Base-by-base conservation (phyloP, 768 basidiomycete species). In the Boletus rex-veris region DNA sequence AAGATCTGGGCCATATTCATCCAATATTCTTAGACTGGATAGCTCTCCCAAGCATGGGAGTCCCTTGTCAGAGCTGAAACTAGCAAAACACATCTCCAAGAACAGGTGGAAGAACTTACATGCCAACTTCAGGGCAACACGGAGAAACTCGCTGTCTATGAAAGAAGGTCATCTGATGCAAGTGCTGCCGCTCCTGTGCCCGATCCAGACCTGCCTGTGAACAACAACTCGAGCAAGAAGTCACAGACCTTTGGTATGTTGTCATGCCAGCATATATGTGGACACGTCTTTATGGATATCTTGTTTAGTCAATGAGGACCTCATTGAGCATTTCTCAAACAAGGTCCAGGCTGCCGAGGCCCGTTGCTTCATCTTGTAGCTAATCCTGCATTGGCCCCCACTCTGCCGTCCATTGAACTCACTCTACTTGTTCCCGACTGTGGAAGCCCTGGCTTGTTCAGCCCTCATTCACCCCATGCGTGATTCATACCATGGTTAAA, bases 81-180 rank as follows among this genome's bases (percentile, higher is more conserved):
- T 0, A 90, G 83, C 75, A 88, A 84, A 70, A 84, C 78, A 37
- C 87, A 92, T 63, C 77, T 92, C 7, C 85, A 91, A 66, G 83
- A 88, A 58, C 84, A 85, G 31, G 64, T 73, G 2, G 71, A 73
- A 44, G 70, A 74, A 11, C 65, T 79, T 19, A 64, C 67, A n/a
- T 72, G 75, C 21, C 85, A 88, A 57, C 68, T 90, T 6, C 83
- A 88, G 57, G 88, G 88, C 28, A 85, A 84, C 52, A 82, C 85
- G 43, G 92, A 93, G 76, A 94, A 93, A 70, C 79, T 94, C 26
- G 77, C 90, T 2, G 88, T 94, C 2, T 95, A 92, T 61, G 92
- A 94, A 64, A 82, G 90, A 35, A 77, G 88, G 45, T 67, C 77
- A 7, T 63, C 71, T 4, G 62, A 68, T 4, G 42, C 65, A 6